Percentiles rank a stretch among this genome's conserved stretches.
These are phyloP conservation scores for Phytophthora agathidicida DNA, from an alignment of 352 stramenopile species.

Conservation along the genomic window DNA sequence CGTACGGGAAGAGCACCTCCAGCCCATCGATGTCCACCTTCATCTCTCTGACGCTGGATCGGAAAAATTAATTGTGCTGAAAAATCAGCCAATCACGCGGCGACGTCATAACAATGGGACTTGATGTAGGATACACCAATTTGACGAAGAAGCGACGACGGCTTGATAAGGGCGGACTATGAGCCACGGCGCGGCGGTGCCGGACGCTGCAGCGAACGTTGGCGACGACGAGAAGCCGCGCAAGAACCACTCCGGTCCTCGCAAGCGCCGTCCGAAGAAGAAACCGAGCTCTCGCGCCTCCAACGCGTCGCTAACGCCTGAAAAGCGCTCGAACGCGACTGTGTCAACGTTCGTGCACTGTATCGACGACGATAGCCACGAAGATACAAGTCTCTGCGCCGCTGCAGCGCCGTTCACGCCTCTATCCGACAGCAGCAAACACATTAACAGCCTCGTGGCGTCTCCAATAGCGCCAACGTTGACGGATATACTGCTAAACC, in stretches of 20 bases:
- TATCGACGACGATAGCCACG: not conserved
- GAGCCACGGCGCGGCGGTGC: conserved; percentile 25
- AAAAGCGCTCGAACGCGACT: not conserved
- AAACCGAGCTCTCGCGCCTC: conserved; percentile 24
- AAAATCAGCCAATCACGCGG: too few species aligned
- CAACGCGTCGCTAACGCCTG: not conserved
- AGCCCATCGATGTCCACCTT: conserved; percentile 96
- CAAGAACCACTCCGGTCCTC: conserved; percentile 62
- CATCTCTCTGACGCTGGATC: conserved; percentile 41
- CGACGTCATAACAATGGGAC: not conserved
- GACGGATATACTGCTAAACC: too few species aligned
- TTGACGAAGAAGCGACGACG: not conserved
- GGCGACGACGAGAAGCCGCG: conserved; percentile 10
- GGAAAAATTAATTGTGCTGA: too few species aligned
- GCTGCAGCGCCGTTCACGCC: conserved; percentile 46
- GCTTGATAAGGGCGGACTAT: conserved; percentile 1
- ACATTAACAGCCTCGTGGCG: conserved; percentile 1
- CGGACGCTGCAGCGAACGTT: conserved; percentile 13
- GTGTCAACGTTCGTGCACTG: conserved; percentile 1
- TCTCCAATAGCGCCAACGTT: not conserved
- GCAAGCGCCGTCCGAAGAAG: conserved; percentile 74
- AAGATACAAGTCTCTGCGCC: conserved; percentile 28
- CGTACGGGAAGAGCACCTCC: conserved; percentile 98
- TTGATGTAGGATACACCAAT: conserved; percentile 6
- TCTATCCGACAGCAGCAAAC: not conserved